Conservation (phyloP, 2,329 filamentous ascomycete species). For the Clarireedia homoeocarpa region DNA sequence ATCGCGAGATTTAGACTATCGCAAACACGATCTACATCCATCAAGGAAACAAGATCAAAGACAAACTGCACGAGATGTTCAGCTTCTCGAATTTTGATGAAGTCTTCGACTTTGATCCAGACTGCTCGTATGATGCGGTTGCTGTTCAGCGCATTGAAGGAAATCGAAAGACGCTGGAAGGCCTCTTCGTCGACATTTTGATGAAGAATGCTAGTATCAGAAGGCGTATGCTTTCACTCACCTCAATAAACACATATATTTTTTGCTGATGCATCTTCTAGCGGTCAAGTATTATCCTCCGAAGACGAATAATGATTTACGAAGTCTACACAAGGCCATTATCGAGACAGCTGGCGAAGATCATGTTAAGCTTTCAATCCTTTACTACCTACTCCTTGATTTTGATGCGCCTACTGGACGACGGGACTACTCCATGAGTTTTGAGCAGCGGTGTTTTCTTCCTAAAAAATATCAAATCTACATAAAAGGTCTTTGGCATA, state of each 20-base stretch:
- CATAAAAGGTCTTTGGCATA: conserved; percentile 73
- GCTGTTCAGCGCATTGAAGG: conserved; percentile 55
- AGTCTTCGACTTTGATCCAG: conserved; percentile 55
- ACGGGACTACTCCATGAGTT: conserved; percentile 44
- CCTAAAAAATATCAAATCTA: conserved; percentile 72
- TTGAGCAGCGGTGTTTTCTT: conserved; percentile 56
- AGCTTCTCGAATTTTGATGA: conserved; percentile 60
- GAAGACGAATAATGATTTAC: conserved; percentile 57
- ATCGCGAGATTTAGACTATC: not conserved
- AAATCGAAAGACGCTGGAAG: conserved; percentile 59
- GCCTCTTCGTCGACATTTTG: conserved; percentile 75
- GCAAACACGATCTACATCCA: no score
- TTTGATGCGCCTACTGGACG: conserved; percentile 39
- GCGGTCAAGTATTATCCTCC: conserved; percentile 66
- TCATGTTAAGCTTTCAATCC: conserved; percentile 73
- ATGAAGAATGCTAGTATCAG: conserved; percentile 61
- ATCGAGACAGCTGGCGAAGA: conserved; percentile 54
- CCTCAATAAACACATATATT: conserved; percentile 1
- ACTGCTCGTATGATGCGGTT: conserved; percentile 55
- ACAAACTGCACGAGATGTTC: conserved; percentile 38
- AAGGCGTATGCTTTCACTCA: conserved; percentile 46
- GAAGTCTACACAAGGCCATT: conserved; percentile 63
- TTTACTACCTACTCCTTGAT: conserved; percentile 80
- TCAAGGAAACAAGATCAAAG: no score
- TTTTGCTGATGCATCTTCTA: conserved; percentile 20